phyloP scores from a whole-genome alignment of 2,329 filamentous ascomycete species.

The Colletotrichum higginsianum region DNA sequence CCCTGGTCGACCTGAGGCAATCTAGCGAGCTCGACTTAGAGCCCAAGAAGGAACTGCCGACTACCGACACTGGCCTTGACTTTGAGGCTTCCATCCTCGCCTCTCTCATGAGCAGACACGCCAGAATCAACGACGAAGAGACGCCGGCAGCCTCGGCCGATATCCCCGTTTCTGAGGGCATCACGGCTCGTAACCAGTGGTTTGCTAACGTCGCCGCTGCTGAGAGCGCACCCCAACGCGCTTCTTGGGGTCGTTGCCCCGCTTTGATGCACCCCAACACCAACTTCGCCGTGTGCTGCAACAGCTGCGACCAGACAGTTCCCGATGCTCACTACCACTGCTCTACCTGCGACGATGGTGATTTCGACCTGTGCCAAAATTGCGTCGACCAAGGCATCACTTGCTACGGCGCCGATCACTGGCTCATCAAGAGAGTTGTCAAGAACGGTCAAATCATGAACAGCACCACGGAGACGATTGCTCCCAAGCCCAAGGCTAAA shows the following conservation, averaged over 20 bases:
- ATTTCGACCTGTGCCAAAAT: slow-evolving; percentile 90
- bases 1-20: slow-evolving; percentile 47
- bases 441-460: slow-evolving; percentile 83
- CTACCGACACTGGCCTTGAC: slow-evolving; percentile 39
- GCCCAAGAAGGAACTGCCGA: slow-evolving; percentile 40
- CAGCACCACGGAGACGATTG: slow-evolving; percentile 87
- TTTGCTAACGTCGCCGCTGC: slow-evolving; percentile 46
- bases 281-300: slow-evolving; percentile 92
- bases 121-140: slow-evolving; percentile 38
- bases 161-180: slow-evolving; percentile 47
- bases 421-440: slow-evolving; percentile 93
- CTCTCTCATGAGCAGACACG: slow-evolving; percentile 41
- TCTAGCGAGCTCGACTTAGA: slow-evolving; percentile 16
- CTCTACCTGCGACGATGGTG: slow-evolving; percentile 90
- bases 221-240: slow-evolving; percentile 13
- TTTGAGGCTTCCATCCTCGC: slow-evolving; percentile 43
- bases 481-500: slow-evolving; percentile 70
- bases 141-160: slow-evolving; percentile 34
- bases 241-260: slow-evolving; percentile 33
- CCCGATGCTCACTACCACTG: slow-evolving; percentile 93
- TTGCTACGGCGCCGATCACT: slow-evolving; percentile 86
- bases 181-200: slow-evolving; percentile 51
- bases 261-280: slow-evolving; percentile 45
- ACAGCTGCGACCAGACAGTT: slow-evolving; percentile 86
- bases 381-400: slow-evolving; percentile 84